Evolutionary conservation across 2,329 filamentous ascomycete genomes (phyloP).

Genomic region (Pseudonectria buxi): DNA sequence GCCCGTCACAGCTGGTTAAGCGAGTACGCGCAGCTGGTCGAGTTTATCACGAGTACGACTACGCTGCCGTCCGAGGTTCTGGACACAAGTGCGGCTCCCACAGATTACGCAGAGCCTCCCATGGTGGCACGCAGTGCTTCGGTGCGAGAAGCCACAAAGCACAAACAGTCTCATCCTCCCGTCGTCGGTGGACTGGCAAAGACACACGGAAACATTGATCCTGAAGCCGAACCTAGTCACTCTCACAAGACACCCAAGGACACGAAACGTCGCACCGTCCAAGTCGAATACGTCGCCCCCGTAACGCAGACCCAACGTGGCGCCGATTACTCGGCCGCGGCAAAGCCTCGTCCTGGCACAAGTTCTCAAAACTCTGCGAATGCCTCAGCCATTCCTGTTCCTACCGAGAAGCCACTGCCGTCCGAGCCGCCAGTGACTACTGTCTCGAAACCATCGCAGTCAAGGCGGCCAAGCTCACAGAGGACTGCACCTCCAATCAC

Average conservation of each 20-base stretch:
- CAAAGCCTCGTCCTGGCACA: constrained; percentile 20
- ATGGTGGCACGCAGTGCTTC: constrained; percentile 79
- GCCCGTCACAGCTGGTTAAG: constrained; percentile 96
- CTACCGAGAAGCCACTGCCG: constrained; percentile 52
- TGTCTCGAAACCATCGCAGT: constrained; percentile 30
- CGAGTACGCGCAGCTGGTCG: constrained; percentile 93
- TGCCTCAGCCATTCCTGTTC: constrained; percentile 25
- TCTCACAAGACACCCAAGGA: constrained; percentile 63
- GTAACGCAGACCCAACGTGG: constrained; percentile 78
- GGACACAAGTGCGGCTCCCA: constrained; percentile 61
- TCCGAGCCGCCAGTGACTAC: constrained; percentile 45
- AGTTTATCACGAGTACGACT: constrained; percentile 93
- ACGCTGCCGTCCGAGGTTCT: constrained; percentile 82
- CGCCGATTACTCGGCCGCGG: constrained; percentile 22
- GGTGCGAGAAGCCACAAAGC: constrained; percentile 77
- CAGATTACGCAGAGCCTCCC: constrained; percentile 50
- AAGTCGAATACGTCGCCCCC: constrained; percentile 95
- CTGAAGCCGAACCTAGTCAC: constrained; percentile 46
- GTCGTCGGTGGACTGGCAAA: constrained; percentile 58
- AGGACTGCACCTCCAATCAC: constrained; percentile 24
- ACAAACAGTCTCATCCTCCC: constrained; percentile 45
- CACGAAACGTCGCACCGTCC: constrained; percentile 87
- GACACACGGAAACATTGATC: constrained; percentile 69
- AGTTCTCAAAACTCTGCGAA: constrained; percentile 39
- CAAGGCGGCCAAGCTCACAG: constrained; percentile 43